phyloP scores from a whole-genome alignment of 2,329 filamentous ascomycete genomes.

The Apiospora saccharicola region DNA sequence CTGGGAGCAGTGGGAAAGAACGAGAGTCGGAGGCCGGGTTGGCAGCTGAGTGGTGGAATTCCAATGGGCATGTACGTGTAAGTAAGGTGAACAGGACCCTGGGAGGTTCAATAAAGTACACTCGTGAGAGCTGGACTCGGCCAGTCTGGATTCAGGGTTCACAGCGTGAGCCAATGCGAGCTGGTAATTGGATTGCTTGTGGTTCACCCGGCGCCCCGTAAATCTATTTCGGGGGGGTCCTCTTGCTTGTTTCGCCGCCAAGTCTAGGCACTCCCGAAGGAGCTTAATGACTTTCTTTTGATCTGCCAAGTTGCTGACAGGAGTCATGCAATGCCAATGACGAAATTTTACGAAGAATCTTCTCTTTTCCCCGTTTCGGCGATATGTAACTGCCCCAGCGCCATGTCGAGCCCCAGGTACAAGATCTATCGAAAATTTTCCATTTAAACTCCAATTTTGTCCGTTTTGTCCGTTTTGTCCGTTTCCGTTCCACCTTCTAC shows the following conservation, averaged over 20 bases:
- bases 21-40: neutral
- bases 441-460: conserved; percentile 10
- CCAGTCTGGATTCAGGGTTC: conserved; percentile 10
- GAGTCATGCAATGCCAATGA: conserved; percentile 1
- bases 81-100: neutral
- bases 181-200: neutral
- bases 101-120: neutral
- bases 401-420: neutral
- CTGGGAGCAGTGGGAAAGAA: neutral
- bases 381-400: neutral
- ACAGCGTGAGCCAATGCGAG: neutral
- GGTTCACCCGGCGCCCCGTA: neutral
- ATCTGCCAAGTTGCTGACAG: neutral
- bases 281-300: neutral
- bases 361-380: neutral
- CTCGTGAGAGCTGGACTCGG: neutral
- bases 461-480: conserved; percentile 12
- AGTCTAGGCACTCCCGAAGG: neutral
- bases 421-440: neutral
- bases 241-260: conserved; percentile 7
- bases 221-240: conserved; percentile 5
- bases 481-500: neutral
- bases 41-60: neutral
- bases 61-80: neutral
- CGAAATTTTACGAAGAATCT: conserved; percentile 1